Evolutionary conservation across 2,329 filamentous ascomycete genomes (phyloP).

Genomic region (Fusarium musae): DNA sequence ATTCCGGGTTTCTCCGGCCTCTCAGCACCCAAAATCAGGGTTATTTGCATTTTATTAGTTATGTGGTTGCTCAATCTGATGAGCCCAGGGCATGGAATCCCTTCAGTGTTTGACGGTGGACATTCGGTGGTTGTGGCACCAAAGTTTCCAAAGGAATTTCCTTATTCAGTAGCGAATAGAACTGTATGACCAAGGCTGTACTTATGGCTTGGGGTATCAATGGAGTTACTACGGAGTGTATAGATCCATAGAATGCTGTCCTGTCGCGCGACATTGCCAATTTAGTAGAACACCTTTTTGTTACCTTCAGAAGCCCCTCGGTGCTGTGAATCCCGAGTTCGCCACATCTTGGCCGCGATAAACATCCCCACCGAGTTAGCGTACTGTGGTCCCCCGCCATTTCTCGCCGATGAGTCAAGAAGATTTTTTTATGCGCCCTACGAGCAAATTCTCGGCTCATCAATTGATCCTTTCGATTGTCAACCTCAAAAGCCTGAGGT

Average conservation of each 20-base stretch:
- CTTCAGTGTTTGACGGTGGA: background rate
- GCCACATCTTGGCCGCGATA: slow-evolving; percentile 4
- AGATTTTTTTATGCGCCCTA: background rate
- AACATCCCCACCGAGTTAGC: background rate
- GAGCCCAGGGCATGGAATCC: background rate
- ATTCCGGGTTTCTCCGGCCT: background rate
- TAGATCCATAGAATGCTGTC: background rate
- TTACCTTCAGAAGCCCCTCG: background rate
- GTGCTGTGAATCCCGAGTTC: background rate
- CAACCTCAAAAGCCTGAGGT: background rate
- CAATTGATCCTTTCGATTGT: background rate
- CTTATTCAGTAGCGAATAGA: background rate
- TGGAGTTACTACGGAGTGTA: background rate
- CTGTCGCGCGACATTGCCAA: background rate
- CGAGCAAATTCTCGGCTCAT: background rate
- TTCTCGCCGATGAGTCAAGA: slow-evolving; percentile 10
- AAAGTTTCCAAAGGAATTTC: background rate
- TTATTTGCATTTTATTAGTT: slow-evolving; percentile 11
- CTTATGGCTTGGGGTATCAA: background rate
- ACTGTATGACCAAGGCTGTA: fast-evolving
- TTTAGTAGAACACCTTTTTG: background rate
- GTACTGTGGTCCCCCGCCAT: background rate
- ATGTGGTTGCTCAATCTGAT: slow-evolving; percentile 40
- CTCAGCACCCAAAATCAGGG: background rate
- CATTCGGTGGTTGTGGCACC: background rate